A percentile compares a stretch with the other conserved stretches of the same genome.
phyloP scores from a whole-genome alignment of 805 yeast species.

The Candida verbasci region DNA sequence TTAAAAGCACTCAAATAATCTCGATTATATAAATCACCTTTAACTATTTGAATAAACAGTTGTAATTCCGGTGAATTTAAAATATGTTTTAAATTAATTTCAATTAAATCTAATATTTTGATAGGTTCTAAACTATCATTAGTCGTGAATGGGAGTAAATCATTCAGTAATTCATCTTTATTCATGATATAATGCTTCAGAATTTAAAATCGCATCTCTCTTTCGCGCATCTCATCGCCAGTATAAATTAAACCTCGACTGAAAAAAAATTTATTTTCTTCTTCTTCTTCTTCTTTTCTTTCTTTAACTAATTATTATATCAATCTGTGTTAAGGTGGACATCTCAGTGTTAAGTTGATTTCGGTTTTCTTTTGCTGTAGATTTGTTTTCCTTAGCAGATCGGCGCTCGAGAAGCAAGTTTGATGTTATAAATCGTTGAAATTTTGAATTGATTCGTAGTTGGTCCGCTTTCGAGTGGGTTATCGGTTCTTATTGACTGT shows the following conservation, averaged over 20 bases:
- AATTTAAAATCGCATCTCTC: neutral
- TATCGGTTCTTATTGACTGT: conserved; percentile 14
- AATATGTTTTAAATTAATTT: conserved; percentile 25
- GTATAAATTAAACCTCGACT: conserved; percentile 6
- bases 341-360: conserved; percentile 38
- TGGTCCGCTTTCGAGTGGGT: neutral
- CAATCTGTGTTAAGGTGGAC: conserved; percentile 53
- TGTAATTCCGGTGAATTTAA: conserved; percentile 33
- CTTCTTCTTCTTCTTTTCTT: conserved; percentile 10
- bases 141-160: conserved; percentile 29
- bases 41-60: conserved; percentile 60
- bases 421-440: conserved; percentile 12
- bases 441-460: conserved; percentile 5
- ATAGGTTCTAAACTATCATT: conserved; percentile 27
- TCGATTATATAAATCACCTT: conserved; percentile 63
- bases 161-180: neutral
- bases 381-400: conserved; percentile 47
- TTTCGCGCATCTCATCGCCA: conserved; percentile 8
- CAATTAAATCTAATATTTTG: conserved; percentile 34
- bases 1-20: conserved; percentile 70
- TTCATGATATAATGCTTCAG: neutral
- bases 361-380: conserved; percentile 26
- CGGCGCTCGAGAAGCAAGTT: conserved; percentile 74
- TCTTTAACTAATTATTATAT: conserved; percentile 16
- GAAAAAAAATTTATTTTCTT: conserved; percentile 5